Evolutionary conservation across 352 stramenopile species (phyloP).

Genomic region (Pythium aphanidermatum): DNA sequence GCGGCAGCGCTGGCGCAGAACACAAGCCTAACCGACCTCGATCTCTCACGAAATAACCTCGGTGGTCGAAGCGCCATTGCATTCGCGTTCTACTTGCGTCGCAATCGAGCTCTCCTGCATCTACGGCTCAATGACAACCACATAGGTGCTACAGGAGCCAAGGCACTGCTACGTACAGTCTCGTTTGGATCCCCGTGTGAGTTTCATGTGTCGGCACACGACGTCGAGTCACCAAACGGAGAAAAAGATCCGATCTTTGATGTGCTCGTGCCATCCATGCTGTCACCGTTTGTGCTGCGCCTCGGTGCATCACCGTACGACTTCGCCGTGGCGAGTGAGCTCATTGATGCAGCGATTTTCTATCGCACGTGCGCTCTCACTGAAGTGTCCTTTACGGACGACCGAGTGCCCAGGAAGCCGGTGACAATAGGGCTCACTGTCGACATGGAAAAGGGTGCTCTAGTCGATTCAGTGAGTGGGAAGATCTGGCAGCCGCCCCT

Average conservation of each 20-base stretch:
- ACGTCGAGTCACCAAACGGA: constrained; percentile 24
- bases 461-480: constrained; percentile 24
- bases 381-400: constrained; percentile 38
- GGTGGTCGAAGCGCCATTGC: constrained; percentile 43
- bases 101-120: constrained; percentile 31
- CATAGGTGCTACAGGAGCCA: constrained; percentile 43
- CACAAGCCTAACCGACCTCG: constrained; percentile 34
- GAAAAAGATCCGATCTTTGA: constrained; percentile 46
- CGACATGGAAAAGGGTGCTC: constrained; percentile 21
- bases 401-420: constrained; percentile 21
- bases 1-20: constrained; percentile 46
- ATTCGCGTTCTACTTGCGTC: constrained; percentile 50
- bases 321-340: constrained; percentile 48
- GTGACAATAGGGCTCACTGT: constrained; percentile 22
- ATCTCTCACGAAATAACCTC: constrained; percentile 58
- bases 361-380: constrained; percentile 36
- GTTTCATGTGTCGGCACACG: constrained; percentile 50
- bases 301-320: constrained; percentile 53
- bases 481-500: constrained; percentile 31
- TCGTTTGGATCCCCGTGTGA: constrained; percentile 44
- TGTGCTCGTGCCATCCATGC: constrained; percentile 35
- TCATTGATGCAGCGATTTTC: constrained; percentile 37
- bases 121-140: constrained; percentile 55
- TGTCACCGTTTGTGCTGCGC: constrained; percentile 52
- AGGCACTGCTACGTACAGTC: constrained; percentile 44